phyloP scores from a whole-genome alignment of 805 yeast species.

The Metschnikowia bowlesiae region DNA sequence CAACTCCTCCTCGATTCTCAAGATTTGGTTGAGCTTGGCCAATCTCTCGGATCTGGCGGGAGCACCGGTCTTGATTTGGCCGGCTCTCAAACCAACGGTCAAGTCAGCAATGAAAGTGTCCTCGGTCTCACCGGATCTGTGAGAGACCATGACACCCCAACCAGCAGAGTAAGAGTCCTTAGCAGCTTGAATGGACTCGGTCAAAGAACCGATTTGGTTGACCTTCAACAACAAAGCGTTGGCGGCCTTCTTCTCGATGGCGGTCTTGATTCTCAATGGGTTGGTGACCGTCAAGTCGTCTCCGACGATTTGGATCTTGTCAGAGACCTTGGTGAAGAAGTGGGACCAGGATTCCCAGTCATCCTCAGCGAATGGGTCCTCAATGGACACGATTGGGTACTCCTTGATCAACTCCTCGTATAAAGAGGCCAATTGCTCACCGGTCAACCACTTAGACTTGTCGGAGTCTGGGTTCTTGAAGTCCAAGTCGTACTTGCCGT shows the following conservation, averaged over 20 bases:
- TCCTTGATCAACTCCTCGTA: constrained; percentile 75
- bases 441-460: constrained; percentile 84
- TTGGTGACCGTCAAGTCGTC: constrained; percentile 99
- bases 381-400: constrained; percentile 97
- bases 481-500: constrained; percentile 96
- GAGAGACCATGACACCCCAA: constrained; percentile 99
- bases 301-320: constrained; percentile 85
- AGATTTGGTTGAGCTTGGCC: constrained; percentile 97
- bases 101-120: constrained; percentile 98
- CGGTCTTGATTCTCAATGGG: constrained; percentile 90
- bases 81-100: constrained; percentile 95
- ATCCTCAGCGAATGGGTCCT: constrained; percentile 99
- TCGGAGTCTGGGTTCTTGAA: constrained; percentile 97
- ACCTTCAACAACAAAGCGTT: constrained; percentile 94
- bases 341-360: constrained; percentile 98
- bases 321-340: constrained; percentile 66
- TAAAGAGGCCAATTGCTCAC: constrained; percentile 79
- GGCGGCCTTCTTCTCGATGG: constrained; percentile 95
- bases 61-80: constrained; percentile 99
- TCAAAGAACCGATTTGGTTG: constrained; percentile 95
- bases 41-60: constrained; percentile 99
- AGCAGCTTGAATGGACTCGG: constrained; percentile 97
- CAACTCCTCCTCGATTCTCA: constrained; percentile 97
- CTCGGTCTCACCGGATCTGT: constrained; percentile 99
- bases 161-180: constrained; percentile 90